Evolutionary conservation across 73 alveolate genomes (phyloP).

Genomic region (Paramecium octaurelia): DNA sequence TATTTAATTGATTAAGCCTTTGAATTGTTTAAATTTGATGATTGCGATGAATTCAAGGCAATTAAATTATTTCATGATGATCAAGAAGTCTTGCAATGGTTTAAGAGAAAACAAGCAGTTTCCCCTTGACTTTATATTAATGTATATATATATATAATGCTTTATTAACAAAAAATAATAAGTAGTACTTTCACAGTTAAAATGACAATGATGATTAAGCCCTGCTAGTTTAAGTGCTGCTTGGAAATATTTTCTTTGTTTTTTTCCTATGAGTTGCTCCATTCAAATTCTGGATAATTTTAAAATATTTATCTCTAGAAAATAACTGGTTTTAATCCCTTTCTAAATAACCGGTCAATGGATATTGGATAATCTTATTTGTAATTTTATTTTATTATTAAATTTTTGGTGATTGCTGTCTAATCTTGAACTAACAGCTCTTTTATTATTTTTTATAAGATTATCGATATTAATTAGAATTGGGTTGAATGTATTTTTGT

Average conservation of each 20-base stretch:
- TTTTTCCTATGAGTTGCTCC: constrained; percentile 8
- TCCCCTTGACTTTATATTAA: neutral
- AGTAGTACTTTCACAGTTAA: neutral
- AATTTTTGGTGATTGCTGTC: neutral
- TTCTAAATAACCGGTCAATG: constrained; percentile 17
- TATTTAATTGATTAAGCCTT: constrained; percentile 12
- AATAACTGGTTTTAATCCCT: neutral
- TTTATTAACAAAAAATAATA: neutral
- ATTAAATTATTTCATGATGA: constrained; percentile 40
- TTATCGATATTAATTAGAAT: neutral
- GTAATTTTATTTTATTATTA: neutral
- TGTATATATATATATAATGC: neutral
- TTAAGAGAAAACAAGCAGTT: neutral
- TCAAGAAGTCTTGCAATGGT: constrained; percentile 19
- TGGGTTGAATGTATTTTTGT: neutral
- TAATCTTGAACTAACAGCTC: neutral
- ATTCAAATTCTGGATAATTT: neutral
- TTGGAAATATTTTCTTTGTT: neutral
- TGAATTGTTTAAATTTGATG: neutral
- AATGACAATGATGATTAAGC: neutral
- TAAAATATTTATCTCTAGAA: neutral
- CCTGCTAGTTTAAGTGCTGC: neutral
- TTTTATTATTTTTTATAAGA: neutral
- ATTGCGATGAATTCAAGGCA: constrained; percentile 31
- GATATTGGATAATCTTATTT: neutral